Evolutionary conservation across 257 asterid genomes (phyloP), one percentile per base, ranked within the genome.

Genomic region (Agastache rugosa): DNA sequence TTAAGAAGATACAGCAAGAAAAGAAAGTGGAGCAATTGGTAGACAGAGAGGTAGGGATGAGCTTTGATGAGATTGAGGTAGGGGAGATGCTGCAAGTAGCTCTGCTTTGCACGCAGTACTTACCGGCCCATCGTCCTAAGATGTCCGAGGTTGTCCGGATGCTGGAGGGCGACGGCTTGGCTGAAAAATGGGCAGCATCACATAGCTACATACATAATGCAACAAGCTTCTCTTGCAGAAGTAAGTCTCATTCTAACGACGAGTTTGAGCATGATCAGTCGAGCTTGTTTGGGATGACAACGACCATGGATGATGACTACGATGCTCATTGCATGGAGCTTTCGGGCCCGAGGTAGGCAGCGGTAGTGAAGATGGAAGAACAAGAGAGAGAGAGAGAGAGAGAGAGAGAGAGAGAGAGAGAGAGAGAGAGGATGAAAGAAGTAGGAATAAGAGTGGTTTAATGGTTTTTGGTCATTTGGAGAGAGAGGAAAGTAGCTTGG

Each of bases 11-110:
- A 58, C 90, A 86, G 31, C 81, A 81, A 23, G 99, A 95, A 64
- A 90, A 89, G 87, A 92, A 89, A 69, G 63, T 87, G 0, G 98
- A 90, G 60, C 76, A 74, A 51, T 27, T 94, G 79, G 85, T 92
- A 45, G 99, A 94, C 75, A 80, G 88, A 75, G 96, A 87, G 51
- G 76, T 94, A 2, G 97, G 91, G 51, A 72, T 45, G 53, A 89
- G 76, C 85, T 94, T 83, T 22, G 97, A 94, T 80, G 31, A 72
- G 69, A 83, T 94, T 8, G 99, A 94, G 19, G 96, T 89, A 0
- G 96, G 98, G 2, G 99, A 94, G 78, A 90, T 94, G 98, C 84
- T 94, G 54, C 98, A 94, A 83, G 96, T 94, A n/a, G 98, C 98
- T 67, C 83, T 92, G 19, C 96, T 92, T 17, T 94, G 99, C 77